Base-by-base conservation (phyloP, 2,329 filamentous ascomycete species). In the Monosporascus ibericus region DNA sequence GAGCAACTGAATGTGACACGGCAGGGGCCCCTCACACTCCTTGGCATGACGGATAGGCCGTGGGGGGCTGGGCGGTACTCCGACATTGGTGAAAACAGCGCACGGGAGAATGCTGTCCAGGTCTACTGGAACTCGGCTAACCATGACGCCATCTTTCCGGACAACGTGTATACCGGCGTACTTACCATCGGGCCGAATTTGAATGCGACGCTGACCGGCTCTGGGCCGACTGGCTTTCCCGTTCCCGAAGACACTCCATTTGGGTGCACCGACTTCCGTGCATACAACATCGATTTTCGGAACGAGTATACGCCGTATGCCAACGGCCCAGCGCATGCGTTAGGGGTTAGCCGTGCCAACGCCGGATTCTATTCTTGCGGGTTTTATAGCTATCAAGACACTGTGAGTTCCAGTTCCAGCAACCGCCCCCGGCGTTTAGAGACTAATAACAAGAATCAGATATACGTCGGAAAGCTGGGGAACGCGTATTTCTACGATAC, bases 341-440 rank as follows among this genome's bases (percentile, higher is more conserved):
- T 87, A 6, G 81, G 78, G 18, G 73, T 86, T 5, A 80, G 78
- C 55, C 78, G 81, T 44, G 82, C 85, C 0, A 87, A 87, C 62
- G 77, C 81, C 0, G 82, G 82, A 0, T 87, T 88, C 63, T 88
- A 87, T 63, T 79, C 79, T 47, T 84, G 80, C 47, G 81, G 83
- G 0, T 81, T 87, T 59, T 84, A 84, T 61, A 83, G 79, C 53
- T 87, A 84, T 60, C 85, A 87, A 67, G 85, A 88, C 56, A 88
- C 85, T 7, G 81, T 78, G 53, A 51, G 71, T 27, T 73, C 72
- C 52, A 2, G 14, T 46, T 9, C 39, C 25, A 34, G 36, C 44
- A 9, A 5, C 14, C 14, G 30, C 11, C 4, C 9, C 11, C 11
- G 4, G 30, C 5, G 5, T 2, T 2, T 34, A 34, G 11, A 34